These are phyloP conservation scores for Malassezia sympodialis DNA, from an alignment of 1,284 basidiomycete species.

Conservation along the genomic window DNA sequence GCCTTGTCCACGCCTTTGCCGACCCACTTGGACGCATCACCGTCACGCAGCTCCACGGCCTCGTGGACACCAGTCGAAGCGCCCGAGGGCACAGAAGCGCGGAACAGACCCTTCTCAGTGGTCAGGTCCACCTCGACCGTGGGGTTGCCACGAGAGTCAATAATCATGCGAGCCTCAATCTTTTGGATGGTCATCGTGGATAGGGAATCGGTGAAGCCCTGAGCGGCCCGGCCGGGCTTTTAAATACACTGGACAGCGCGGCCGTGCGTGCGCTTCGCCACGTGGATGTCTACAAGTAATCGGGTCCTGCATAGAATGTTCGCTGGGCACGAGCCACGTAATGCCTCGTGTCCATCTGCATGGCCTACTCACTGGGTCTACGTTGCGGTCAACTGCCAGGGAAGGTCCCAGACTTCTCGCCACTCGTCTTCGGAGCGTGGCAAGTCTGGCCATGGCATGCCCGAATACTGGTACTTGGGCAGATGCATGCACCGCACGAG, in stretches of 20 bases:
- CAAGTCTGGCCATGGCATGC: neutral
- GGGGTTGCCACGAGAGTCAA: slow-evolving; percentile 48
- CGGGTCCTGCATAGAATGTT: neutral
- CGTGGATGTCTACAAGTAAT: neutral
- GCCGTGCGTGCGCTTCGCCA: neutral
- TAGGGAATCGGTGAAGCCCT: neutral
- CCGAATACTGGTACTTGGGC: slow-evolving; percentile 6
- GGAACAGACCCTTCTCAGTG: slow-evolving; percentile 64
- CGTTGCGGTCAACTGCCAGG: slow-evolving; percentile 6
- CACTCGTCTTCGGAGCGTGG: slow-evolving; percentile 8
- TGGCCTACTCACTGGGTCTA: too few relatives aligned
- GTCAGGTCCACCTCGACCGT: slow-evolving; percentile 47
- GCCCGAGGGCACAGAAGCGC: slow-evolving; percentile 90
- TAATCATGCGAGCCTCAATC: slow-evolving; percentile 37
- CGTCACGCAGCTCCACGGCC: slow-evolving; percentile 96
- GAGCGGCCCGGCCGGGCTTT: neutral
- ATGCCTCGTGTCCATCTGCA: too few relatives aligned
- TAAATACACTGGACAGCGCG: neutral
- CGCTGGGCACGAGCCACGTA: neutral
- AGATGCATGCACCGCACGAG: slow-evolving; percentile 2
- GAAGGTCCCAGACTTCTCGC: slow-evolving; percentile 10
- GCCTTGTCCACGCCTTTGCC: slow-evolving; percentile 87
- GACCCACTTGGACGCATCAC: slow-evolving; percentile 81
- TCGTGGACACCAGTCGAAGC: slow-evolving; percentile 97
- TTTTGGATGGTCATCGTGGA: slow-evolving; percentile 37